Percentiles rank a stretch among this genome's conserved stretches.
These are phyloP conservation scores for Chalciporus chontae DNA, from an alignment of 768 basidiomycete species.

Conservation along the genomic window DNA sequence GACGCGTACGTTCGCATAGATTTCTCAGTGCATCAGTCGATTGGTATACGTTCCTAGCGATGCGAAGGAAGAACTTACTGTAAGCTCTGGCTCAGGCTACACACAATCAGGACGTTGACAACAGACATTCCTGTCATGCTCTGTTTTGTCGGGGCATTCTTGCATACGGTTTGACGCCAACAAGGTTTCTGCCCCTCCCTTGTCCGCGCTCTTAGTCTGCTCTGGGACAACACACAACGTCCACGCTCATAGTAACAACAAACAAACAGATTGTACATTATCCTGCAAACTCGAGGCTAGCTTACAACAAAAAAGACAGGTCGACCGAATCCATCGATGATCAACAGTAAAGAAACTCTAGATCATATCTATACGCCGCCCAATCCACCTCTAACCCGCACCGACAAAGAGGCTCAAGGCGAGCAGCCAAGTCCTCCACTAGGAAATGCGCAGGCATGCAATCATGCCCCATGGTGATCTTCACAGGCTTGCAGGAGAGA, in stretches of 20 bases:
- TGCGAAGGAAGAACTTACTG: not conserved
- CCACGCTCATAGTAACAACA: not conserved
- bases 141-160: conserved; percentile 2
- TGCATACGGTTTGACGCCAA: not conserved
- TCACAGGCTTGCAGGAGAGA: conserved; percentile 23
- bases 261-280: not conserved
- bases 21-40: conserved; percentile 1
- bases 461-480: conserved; percentile 9
- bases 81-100: no score
- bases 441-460: conserved; percentile 11
- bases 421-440: conserved; percentile 16
- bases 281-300: not conserved
- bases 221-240: no score
- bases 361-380: conserved; percentile 16
- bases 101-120: not conserved
- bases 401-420: conserved; percentile 19
- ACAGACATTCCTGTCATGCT: conserved; percentile 4
- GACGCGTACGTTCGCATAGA: not conserved
- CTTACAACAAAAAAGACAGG: not conserved
- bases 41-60: not conserved
- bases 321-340: not conserved
- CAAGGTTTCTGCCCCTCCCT: no score
- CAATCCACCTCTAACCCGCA: conserved; percentile 21
- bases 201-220: no score
- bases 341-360: conserved; percentile 20